These are phyloP conservation scores for Barnettozyma californica DNA, from an alignment of 805 yeast genomes.

Conservation along the genomic window DNA sequence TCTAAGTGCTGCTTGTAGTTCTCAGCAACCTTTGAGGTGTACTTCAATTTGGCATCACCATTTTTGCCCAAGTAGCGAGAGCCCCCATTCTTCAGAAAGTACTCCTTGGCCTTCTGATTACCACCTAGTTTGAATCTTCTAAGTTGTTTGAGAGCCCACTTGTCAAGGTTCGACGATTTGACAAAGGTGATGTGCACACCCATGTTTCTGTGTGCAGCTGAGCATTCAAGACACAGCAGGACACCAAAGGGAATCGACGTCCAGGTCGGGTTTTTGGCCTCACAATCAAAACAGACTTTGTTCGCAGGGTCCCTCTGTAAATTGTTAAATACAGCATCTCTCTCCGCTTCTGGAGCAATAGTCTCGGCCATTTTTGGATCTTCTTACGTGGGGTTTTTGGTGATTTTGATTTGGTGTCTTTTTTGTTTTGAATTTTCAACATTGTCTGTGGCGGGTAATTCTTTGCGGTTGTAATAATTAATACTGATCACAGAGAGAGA, in stretches of 20 bases:
- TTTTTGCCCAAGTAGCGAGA: slow-evolving; percentile 53
- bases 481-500: too few species aligned
- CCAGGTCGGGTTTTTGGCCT: slow-evolving; percentile 95
- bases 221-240: slow-evolving; percentile 87
- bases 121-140: slow-evolving; percentile 94
- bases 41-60: slow-evolving; percentile 68
- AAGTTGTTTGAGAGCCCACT: slow-evolving; percentile 88
- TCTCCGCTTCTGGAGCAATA: slow-evolving; percentile 19
- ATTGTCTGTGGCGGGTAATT: not conserved
- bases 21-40: slow-evolving; percentile 73
- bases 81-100: slow-evolving; percentile 81
- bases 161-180: slow-evolving; percentile 84
- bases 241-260: slow-evolving; percentile 96
- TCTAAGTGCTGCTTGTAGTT: slow-evolving; percentile 78
- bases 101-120: slow-evolving; percentile 80
- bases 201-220: slow-evolving; percentile 90
- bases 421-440: not conserved
- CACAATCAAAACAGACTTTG: slow-evolving; percentile 89
- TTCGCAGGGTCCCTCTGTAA: slow-evolving; percentile 56
- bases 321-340: slow-evolving; percentile 19
- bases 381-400: not conserved
- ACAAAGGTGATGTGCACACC: slow-evolving; percentile 97
- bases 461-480: too few species aligned
- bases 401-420: not conserved
- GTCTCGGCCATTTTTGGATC: slow-evolving; percentile 17